These are phyloP conservation scores for Dactylonectria macrodidyma DNA, from an alignment of 2,329 filamentous ascomycete genomes.

Conservation along the genomic window DNA sequence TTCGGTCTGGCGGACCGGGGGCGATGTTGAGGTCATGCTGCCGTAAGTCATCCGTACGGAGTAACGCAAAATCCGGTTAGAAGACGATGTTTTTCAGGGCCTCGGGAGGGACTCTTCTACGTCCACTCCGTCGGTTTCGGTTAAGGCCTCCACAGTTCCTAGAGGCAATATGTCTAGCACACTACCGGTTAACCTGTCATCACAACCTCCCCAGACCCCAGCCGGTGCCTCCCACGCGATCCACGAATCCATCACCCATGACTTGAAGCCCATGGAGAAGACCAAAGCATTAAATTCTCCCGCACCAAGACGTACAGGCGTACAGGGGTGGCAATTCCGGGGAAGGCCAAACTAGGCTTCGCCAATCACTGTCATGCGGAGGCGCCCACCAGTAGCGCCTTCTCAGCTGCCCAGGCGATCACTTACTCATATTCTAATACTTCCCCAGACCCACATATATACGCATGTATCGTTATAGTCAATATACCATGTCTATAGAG, in stretches of 20 bases:
- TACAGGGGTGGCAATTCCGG: neutral
- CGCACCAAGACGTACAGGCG: neutral
- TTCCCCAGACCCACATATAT: neutral
- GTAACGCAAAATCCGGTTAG: neutral
- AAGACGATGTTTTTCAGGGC: neutral
- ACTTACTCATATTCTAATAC: neutral
- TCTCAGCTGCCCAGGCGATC: neutral
- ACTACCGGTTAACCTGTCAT: neutral
- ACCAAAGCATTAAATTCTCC: neutral
- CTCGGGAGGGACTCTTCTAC: neutral
- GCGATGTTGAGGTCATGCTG: neutral
- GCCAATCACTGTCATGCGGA: neutral
- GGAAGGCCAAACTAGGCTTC: neutral
- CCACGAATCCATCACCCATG: neutral
- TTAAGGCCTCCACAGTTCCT: neutral
- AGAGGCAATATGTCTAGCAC: constrained; percentile 1
- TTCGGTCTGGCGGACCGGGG: neutral
- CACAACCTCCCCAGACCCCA: neutral
- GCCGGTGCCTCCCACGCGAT: neutral
- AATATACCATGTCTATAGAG: neutral
- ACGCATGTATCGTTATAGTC: neutral
- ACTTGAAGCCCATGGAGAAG: neutral
- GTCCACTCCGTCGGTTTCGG: neutral
- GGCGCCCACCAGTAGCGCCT: neutral
- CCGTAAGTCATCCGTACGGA: neutral